Percentiles rank a stretch among this genome's conserved stretches.
Conservation (phyloP, 768 basidiomycete genomes). For the Leccinum sublutescens region DNA sequence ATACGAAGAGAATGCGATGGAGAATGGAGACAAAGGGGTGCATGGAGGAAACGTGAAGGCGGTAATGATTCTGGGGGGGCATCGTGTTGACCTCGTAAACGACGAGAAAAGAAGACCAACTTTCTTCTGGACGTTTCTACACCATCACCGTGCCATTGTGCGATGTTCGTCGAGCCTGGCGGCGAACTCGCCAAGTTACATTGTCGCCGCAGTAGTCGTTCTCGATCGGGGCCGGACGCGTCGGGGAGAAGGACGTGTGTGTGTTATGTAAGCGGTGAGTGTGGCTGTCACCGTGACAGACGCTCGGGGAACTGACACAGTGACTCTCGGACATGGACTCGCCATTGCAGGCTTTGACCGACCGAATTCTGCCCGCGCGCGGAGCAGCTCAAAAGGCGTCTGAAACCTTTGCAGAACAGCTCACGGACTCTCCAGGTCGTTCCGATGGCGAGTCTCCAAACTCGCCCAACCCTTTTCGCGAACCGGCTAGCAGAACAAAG, state of each 20-base stretch:
- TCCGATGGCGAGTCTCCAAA: conserved; percentile 24
- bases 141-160: not conserved
- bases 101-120: not conserved
- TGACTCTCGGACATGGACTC: not conserved
- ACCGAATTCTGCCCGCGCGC: conserved; percentile 27
- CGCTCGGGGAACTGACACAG: conserved; percentile 17
- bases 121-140: not conserved
- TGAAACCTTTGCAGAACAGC: conserved; percentile 34
- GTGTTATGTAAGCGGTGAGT: conserved; percentile 17
- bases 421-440: conserved; percentile 24
- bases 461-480: conserved; percentile 25
- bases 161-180: not conserved
- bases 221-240: not conserved
- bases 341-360: conserved; percentile 11
- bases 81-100: conserved; percentile 4
- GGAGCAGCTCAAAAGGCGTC: conserved; percentile 35
- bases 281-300: not conserved
- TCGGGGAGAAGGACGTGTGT: not conserved
- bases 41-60: conserved; percentile 22
- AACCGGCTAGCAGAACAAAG: conserved; percentile 23
- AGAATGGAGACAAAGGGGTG: conserved; percentile 19
- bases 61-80: conserved; percentile 19
- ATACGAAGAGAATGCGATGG: conserved; percentile 15
- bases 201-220: conserved; percentile 3
- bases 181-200: not conserved